A percentile compares a stretch with the other conserved stretches of the same genome.
Conservation (phyloP, 2,329 filamentous ascomycete genomes). For the Dactylellina leptospora region DNA sequence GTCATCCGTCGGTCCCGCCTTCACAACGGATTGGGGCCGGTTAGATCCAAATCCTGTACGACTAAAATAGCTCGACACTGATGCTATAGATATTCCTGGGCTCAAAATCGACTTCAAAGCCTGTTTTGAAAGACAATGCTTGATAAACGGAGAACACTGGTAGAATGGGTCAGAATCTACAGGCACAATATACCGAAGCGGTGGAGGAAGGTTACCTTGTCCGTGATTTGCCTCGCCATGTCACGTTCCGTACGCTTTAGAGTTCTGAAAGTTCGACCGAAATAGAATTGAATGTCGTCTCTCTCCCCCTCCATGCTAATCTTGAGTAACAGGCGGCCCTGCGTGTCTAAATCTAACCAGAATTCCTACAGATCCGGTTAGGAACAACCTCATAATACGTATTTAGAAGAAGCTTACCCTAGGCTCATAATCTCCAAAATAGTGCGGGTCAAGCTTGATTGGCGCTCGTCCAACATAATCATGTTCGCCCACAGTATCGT, state of each 20-base stretch:
- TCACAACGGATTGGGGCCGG: constrained; percentile 63
- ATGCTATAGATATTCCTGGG: constrained; percentile 74
- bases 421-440: constrained; percentile 95
- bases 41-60: constrained; percentile 66
- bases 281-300: constrained; percentile 98
- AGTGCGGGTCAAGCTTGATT: constrained; percentile 94
- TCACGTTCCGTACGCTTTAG: constrained; percentile 95
- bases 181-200: too few species aligned
- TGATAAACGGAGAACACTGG: constrained; percentile 95
- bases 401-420: constrained; percentile 60
- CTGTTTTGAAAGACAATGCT: constrained; percentile 82
- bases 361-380: constrained; percentile 75
- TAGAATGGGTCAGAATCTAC: too few species aligned
- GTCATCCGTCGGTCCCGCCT: constrained; percentile 70
- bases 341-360: constrained; percentile 96
- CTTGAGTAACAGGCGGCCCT: constrained; percentile 84
- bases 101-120: constrained; percentile 79
- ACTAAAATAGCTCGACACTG: constrained; percentile 75
- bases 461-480: constrained; percentile 98
- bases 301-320: constrained; percentile 99
- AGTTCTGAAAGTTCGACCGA: constrained; percentile 94
- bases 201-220: constrained; percentile 75
- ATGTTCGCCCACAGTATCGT: constrained; percentile 95
- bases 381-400: constrained; percentile 6
- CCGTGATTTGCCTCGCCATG: constrained; percentile 97